Conservation (phyloP, 2,329 filamentous ascomycete species). For the Epichloe brachyelytri region DNA sequence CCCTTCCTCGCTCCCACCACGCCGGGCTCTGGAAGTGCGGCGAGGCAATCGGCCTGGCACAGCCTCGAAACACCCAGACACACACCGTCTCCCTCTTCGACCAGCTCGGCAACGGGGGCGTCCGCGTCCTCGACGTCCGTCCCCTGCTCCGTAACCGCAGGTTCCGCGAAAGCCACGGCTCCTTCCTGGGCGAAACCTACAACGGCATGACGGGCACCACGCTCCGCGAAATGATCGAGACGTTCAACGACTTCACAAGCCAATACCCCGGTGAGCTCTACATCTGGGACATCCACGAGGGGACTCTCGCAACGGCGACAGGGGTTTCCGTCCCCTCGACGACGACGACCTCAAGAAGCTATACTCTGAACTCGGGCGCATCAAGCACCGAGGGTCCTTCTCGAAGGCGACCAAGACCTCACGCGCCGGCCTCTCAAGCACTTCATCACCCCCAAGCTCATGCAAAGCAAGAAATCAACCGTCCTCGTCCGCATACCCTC, state of each 20-base stretch:
- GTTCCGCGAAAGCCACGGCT: conserved; percentile 13
- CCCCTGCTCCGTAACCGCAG: conserved; percentile 4
- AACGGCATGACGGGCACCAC: conserved; percentile 16
- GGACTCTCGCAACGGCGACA: conserved; percentile 3
- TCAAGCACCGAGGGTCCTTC: conserved; percentile 12
- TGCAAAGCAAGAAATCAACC: conserved; percentile 8
- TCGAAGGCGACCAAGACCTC: conserved; percentile 12
- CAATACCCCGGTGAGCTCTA: conserved; percentile 20
- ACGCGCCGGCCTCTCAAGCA: conserved; percentile 12
- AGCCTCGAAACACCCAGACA: conserved; percentile 12
- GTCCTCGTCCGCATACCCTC: conserved; percentile 18
- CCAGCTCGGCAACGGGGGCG: conserved; percentile 16
- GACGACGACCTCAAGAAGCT: conserved; percentile 6
- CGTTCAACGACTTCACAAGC: conserved; percentile 17
- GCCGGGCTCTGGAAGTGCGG: conserved; percentile 14
- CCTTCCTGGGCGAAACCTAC: conserved; percentile 4
- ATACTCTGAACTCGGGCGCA: conserved; percentile 11
- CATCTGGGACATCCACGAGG: conserved; percentile 18
- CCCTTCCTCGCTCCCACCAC: conserved; percentile 20
- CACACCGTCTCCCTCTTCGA: conserved; percentile 11
- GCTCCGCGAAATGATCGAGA: conserved; percentile 15
- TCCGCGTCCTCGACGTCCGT: conserved; percentile 19
- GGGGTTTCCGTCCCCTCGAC: background rate
- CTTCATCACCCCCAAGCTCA: conserved; percentile 11
- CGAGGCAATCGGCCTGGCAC: conserved; percentile 4